Evolutionary conservation across 805 yeast genomes (phyloP), one percentile per base, ranked within the genome.

Genomic region (Schwanniomyces pseudopolymorphus): DNA sequence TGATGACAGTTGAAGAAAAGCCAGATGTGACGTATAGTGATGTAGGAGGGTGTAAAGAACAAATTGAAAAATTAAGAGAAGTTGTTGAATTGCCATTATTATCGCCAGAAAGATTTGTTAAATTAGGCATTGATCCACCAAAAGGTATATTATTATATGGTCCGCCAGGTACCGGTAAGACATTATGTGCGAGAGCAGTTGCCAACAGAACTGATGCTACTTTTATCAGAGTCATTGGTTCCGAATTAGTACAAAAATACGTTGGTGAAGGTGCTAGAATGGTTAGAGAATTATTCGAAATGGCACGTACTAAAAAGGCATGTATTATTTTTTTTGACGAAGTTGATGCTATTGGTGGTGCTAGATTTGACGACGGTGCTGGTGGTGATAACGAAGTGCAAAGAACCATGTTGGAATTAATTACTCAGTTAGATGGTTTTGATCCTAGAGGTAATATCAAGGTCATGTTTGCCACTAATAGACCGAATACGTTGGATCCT

Each of bases 211-310:
- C 99, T 2, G 99, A 94, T 70, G 99, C 99, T 21, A 94, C 99
- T 0, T 94, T 94, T 59, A 94, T 94, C 53, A 85, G 99, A 62
- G 99, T 94, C 44, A 94, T 94, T 73, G 99, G 99, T 8, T 92
- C 98, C 1, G 99, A 94, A 70, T 79, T 94, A 65, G 99, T 94
- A 25, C 99, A 94, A 69, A 94, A 94, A 67, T 94, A 94, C 66
- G 98, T 94, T 43, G 99, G 99, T 65, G 99, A 94, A 74, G 99
- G 99, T 74, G 99, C 99, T 4, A 83, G 99, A 65, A 94, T 94
- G 99, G 98, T 94, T 45, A 83, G 99, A 70, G 99, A 94, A 72
- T 79, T 94, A 61, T 94, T 94, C 60, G 99, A 94, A 67, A 91
- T 94, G 98, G 99, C 99, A 2, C 85, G 99, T 66, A 87, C 98